phyloP scores from a whole-genome alignment of 139 green algal genomes.

The Chlorella sp. region DNA sequence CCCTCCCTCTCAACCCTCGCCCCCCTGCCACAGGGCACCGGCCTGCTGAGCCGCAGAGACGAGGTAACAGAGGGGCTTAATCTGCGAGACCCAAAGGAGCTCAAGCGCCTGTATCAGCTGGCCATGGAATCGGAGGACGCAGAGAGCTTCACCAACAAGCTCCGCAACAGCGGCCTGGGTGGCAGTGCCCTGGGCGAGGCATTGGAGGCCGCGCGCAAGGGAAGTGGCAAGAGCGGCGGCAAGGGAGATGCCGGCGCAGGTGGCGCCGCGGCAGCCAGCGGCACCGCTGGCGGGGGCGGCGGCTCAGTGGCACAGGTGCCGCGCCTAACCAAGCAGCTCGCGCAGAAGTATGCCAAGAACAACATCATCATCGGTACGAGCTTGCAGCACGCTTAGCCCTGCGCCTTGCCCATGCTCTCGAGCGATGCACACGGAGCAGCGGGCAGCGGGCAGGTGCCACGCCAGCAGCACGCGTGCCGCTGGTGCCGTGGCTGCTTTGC shows the following conservation, averaged over 20 bases:
- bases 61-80: too few relatives aligned
- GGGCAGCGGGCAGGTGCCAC: too few relatives aligned
- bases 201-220: too few relatives aligned
- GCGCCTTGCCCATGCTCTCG: too few relatives aligned
- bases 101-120: not conserved
- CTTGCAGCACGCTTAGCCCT: too few relatives aligned
- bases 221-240: not conserved
- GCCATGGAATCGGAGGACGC: not conserved
- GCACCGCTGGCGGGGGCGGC: not conserved
- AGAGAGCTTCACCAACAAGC: not conserved
- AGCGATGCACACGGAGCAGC: too few relatives aligned
- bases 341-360: not conserved
- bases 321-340: constrained; percentile 14
- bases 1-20: not conserved
- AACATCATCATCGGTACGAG: constrained; percentile 28
- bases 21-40: not conserved
- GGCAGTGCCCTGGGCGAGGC: too few relatives aligned
- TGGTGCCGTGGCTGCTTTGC: too few relatives aligned
- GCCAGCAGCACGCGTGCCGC: too few relatives aligned
- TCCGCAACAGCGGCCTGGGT: not conserved
- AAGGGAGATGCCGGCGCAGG: not conserved
- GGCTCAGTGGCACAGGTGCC: not conserved
- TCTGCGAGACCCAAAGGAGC: too few relatives aligned
- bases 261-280: not conserved
- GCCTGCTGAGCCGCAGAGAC: not conserved